Percentiles rank a stretch among this genome's conserved stretches.
phyloP scores from a whole-genome alignment of 2,329 filamentous ascomycete species.

The Xylariaceae sp. region DNA sequence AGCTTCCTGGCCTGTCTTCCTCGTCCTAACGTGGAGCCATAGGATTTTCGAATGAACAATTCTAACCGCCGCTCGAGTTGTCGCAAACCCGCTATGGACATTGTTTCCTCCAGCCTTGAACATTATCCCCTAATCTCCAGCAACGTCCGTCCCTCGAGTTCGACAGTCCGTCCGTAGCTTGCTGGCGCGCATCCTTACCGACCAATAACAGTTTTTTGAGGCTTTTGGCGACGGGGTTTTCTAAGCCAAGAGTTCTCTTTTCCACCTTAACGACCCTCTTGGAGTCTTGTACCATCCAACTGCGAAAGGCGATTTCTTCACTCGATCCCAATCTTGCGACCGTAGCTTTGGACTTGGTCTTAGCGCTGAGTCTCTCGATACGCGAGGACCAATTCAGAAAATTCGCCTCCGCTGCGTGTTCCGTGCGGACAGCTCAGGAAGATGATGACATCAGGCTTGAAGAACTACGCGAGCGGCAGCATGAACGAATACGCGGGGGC shows the following conservation, averaged over 20 bases:
- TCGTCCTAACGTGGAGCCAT: not conserved
- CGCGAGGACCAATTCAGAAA: not conserved
- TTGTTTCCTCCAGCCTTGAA: slow-evolving; percentile 14
- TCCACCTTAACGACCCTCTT: not conserved
- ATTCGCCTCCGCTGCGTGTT: not conserved
- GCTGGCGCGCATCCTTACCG: slow-evolving; percentile 15
- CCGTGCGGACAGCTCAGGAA: not conserved
- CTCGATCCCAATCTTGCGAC: not conserved
- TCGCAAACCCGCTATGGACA: slow-evolving; percentile 13
- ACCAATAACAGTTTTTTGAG: slow-evolving; percentile 4
- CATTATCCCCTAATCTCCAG: slow-evolving; percentile 13
- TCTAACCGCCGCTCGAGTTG: not conserved
- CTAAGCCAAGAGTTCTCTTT: not conserved
- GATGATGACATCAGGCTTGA: slow-evolving; percentile 27
- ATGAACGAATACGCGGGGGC: slow-evolving; percentile 31
- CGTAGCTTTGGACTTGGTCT: not conserved
- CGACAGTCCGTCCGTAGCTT: not conserved
- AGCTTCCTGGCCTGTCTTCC: not conserved
- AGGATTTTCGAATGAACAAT: slow-evolving; percentile 10
- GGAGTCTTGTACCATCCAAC: not conserved
- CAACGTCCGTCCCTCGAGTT: not conserved
- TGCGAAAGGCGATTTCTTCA: not conserved
- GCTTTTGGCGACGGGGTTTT: not conserved
- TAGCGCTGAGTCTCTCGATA: not conserved
- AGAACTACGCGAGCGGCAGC: slow-evolving; percentile 30